Evolutionary conservation across 2,329 filamentous ascomycete genomes (phyloP), one percentile per base, ranked within the genome.

Genomic region (Waltergamsia citrina): DNA sequence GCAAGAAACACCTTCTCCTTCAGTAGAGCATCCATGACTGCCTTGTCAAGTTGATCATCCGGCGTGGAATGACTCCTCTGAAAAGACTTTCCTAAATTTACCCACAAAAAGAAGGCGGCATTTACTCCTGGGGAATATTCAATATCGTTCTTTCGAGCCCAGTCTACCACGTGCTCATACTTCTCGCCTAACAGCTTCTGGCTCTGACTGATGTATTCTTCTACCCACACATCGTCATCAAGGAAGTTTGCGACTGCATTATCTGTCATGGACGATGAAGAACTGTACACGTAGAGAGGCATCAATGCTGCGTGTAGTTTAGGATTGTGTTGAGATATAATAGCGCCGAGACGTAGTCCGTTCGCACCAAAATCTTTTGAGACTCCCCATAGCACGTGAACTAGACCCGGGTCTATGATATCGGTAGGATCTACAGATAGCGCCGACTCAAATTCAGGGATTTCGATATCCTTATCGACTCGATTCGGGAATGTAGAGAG

Each of bases 331-430:
- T 68, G 67, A 5, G 65, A 67, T 16, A 71, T 54, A n/a, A 73
- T 50, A 14, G 52, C 57, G 1, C 71, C 71, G 4, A 74, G 40
- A 1, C 71, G 62, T 7, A 75, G 50, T 1, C 74, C 74, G 27
- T 72, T 74, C 15, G 67, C 65, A 17, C 69, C 67, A 48, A 77
- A 78, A 47, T 74, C 71, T 43, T 69, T 65, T 33, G 53, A 59
- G 43, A 61, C 54, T 17, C 60, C 57, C 49, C 65, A 62, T 16
- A 71, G 48, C 2, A 72, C 62, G 46, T 78, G 74, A 0, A 78
- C 54, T 2, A 64, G 56, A 7, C 47, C 41, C 1, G 62, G 54
- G 37, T 75, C 62, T 21, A 77, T 69, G 21, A 69, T 42, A 0
- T 51, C 61, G 0, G 44, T 37, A 1, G 54, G 46, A 16, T 67